Evolutionary conservation across 2,329 filamentous ascomycete genomes (phyloP).

Genomic region (Aspergillus sp.): DNA sequence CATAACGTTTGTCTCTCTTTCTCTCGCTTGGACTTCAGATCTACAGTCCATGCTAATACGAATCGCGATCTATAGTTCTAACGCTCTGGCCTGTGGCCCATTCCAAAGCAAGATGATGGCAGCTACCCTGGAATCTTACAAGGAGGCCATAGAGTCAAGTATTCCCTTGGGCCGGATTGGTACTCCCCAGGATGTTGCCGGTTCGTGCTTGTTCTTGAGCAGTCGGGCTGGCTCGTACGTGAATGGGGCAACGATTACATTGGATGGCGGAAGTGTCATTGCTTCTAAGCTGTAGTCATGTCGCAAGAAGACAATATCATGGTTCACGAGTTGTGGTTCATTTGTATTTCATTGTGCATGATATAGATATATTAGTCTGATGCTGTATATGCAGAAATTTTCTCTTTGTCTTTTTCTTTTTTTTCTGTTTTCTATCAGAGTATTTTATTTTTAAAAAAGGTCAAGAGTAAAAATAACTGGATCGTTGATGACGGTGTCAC

Average conservation of each 20-base stretch:
- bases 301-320: no score
- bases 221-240: conserved; percentile 59
- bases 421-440: no score
- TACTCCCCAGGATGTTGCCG: conserved; percentile 59
- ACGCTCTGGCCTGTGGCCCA: conserved; percentile 64
- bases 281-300: conserved; percentile 31
- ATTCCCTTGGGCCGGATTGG: conserved; percentile 63
- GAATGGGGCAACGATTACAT: conserved; percentile 56
- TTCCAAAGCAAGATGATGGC: conserved; percentile 49
- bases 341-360: no score
- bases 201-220: conserved; percentile 61
- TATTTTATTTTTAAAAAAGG: no score
- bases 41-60: no score
- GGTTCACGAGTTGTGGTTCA: no score
- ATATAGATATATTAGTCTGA: no score
- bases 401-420: no score
- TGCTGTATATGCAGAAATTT: no score
- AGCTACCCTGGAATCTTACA: conserved; percentile 44
- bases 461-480: no score
- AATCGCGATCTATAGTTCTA: conserved; percentile 36
- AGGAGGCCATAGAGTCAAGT: conserved; percentile 43
- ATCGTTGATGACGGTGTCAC: no score
- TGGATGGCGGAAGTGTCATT: conserved; percentile 50
- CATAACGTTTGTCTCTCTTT: conserved; percentile 40
- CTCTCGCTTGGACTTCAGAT: no score